These are phyloP conservation scores for Camptophora hylomeconis DNA, from an alignment of 2,329 filamentous ascomycete genomes.

Conservation along the genomic window DNA sequence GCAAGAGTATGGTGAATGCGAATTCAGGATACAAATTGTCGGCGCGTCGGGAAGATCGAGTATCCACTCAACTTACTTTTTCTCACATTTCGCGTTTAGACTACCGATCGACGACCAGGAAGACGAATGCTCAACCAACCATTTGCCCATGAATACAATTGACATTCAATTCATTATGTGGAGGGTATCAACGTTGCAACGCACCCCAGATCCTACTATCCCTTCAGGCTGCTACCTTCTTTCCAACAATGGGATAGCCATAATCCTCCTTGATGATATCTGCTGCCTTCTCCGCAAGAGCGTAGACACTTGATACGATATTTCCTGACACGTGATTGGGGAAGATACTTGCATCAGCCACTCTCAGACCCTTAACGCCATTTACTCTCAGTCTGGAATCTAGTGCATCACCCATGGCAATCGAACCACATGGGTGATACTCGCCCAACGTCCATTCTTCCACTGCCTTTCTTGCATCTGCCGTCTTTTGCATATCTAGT, in stretches of 20 bases:
- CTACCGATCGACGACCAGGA: too few species aligned
- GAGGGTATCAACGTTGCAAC: too few species aligned
- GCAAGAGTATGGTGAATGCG: too few species aligned
- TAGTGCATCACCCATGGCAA: constrained; percentile 21
- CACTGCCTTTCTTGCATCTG: constrained; percentile 6
- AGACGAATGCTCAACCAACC: too few species aligned
- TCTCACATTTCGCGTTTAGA: too few species aligned
- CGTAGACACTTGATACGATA: constrained; percentile 20
- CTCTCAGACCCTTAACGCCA: constrained; percentile 17
- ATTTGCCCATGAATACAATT: too few species aligned
- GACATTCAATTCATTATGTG: too few species aligned
- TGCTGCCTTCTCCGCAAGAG: constrained; percentile 22
- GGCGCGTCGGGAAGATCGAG: too few species aligned
- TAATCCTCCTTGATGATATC: constrained; percentile 22
- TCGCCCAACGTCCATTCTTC: constrained; percentile 9
- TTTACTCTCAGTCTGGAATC: constrained; percentile 20
- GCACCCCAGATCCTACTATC: too few species aligned
- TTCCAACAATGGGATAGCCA: constrained; percentile 1
- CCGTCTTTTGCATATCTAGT: constrained; percentile 7
- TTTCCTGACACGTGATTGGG: constrained; percentile 21
- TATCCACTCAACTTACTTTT: too few species aligned
- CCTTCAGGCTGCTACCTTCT: not conserved
- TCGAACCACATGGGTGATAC: constrained; percentile 16
- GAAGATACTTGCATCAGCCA: constrained; percentile 14
- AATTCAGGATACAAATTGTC: too few species aligned